Base-by-base conservation (phyloP, 129 eudicot genomes). In the Sambucus nigra region DNA sequence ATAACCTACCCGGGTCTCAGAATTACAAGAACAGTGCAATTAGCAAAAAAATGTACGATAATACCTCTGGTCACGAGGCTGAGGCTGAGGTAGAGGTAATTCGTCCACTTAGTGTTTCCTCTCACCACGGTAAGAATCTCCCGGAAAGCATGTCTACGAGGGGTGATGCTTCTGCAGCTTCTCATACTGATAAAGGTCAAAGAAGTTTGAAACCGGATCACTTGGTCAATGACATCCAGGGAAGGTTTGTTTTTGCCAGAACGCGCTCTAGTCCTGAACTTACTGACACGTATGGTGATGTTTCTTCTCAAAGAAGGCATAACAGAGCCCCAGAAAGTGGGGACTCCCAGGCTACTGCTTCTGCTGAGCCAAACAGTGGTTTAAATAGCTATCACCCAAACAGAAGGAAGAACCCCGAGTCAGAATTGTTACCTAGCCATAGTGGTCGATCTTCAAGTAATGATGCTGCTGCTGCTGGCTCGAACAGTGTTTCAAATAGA, bases 201-300 rank as follows among this genome's bases (percentile, higher is more conserved):
- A 72, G 66, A 78, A 74, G 57, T 59, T 51, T 68, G 41, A 76
- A 46, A 72, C 51, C 79, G 5, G 80, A 77, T 41, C 70, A 64
- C 14, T 44, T 69, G 68, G 75, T 68, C 25, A 76, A 75, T 51
- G 84, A 79, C 25, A 68, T 67, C 23, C 89, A 86, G 55, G 84
- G 85, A 9, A 61, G 79, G 66, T 70, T 68, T 50, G 77, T 75
- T 52, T 76, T 91, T 79, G 87, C 95, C 15, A 78, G 95, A 73
- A 86, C 95, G 31, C 61, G 73, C 18, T 91, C 99, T 0, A 86
- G 99, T 49, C 99, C 99, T n/a, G 94, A 91, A 28, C 68, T 91
- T 27, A 85, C 94, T 0, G 94, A 85, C 57, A 61, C 75, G 0
- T 82, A 72, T 32, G 55, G 66, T 44, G 75, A 79, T 28, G 69